Base-by-base conservation (phyloP, 768 basidiomycete species). In the Omphalotus guepiniiformis region DNA sequence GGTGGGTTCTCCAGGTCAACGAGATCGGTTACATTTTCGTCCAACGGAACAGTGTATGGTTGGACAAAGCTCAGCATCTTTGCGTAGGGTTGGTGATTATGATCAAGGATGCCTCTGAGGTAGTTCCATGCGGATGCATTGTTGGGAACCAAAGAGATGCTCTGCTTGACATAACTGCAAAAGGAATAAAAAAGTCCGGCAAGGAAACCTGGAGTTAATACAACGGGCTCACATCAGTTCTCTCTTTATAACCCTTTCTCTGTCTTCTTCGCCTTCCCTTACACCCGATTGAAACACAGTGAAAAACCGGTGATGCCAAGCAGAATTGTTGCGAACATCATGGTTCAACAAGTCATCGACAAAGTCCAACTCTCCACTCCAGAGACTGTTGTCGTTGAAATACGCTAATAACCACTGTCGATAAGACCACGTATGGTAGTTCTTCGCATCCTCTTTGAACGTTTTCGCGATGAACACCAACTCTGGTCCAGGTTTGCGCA, bases 381-480 rank as follows among this genome's bases (percentile, higher is more conserved):
- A 93, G 52, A 92, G 56, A n/a, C 65, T 73, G 28, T 78, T 74
- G 48, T 83, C 74, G 56, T 84, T 82, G 71, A 94, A 94, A 60
- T 85, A 81, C 7, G 88, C 84, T 35, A 96, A 80, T 11, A 93
- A 64, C 93, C 93, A 97, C 63, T 99, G 94, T 6, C 95, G 79
- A 65, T 97, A 95, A 6, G 90, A 89, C 96, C 96, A 99, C 0
- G 96, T 98, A 65, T 98, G 95, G 64, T 99, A 99, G 70, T 99
- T 99, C 78, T 99, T 99, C 37, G 80, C 67, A 61, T 99, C 96
- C 18, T 67, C 74, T 6, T 77, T 68, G 25, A 99, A 78, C 1
- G 83, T 82, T 47, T 69, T 65, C 42, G 82, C 76, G 61, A 93
- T 84, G 65, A 96, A 97, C 28, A 62, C 72, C 46, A 98, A 83